Base-by-base conservation (phyloP, 1,139 yeast species). In the Blastobotrys aristatus region DNA sequence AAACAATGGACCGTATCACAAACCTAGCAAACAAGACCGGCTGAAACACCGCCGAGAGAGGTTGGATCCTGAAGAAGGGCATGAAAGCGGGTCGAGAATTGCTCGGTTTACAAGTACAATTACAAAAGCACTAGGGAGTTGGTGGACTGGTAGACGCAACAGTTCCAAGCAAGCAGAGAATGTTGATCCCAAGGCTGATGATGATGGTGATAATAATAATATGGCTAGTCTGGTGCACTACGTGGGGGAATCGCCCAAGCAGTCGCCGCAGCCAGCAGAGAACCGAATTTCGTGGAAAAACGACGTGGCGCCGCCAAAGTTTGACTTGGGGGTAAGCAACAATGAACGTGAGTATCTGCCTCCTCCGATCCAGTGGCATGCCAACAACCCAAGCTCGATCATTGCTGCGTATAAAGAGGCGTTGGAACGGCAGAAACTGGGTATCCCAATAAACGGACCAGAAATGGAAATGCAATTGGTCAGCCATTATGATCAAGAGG, bases 401-500 rank as follows among this genome's bases (percentile, higher is more conserved):
- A 47, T 49, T 16, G 46, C 42, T 20, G 52, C 52, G 32, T 49
- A 49, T 34, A 40, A 44, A 21, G 48, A 44, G 30, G 52, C 52
- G n/a, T 21, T 49, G 36, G 31, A 46, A 24, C 36, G 47, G 16
- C 35, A 40, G 29, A 30, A 41, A 14, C 21, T 21, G 29, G 43
- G 43, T n/a, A 16, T 40, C 11, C 38, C 47, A n/a, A 33, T 38
- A 2, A 27, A 37, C 17, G 39, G 32, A 2, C 11, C 31, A 10
- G 11, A 31, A 31, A 5, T 5, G 42, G 6, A 7, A 11, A 13
- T 6, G 13, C n/a, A 35, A 26, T 10, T 20, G 13, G n/a, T 13
- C 14, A 34, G 26, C 29, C 30, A 37, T 6, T 5, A 4, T 17
- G 14, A 35, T 3, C 6, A 11, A n/a, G 8, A 35, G 37, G 17